phyloP scores from a whole-genome alignment of 1,284 basidiomycete genomes.

The Ganoderma lucidum region DNA sequence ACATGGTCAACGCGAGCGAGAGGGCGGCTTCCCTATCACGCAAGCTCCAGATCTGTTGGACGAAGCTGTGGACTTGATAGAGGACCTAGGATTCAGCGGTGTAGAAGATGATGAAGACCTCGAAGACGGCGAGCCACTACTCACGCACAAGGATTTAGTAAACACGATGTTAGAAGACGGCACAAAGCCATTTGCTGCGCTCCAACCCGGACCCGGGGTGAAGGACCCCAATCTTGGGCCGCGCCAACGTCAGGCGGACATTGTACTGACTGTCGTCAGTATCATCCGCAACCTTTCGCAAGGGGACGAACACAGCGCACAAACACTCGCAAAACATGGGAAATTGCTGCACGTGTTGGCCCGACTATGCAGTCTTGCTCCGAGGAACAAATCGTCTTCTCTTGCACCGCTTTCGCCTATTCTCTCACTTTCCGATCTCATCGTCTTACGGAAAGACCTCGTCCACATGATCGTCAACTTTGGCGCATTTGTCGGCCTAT shows the following conservation, averaged over 20 bases:
- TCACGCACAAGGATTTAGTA: slow-evolving; percentile 72
- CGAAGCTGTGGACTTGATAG: slow-evolving; percentile 88
- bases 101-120: slow-evolving; percentile 48
- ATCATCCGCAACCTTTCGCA: slow-evolving; percentile 89
- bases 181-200: slow-evolving; percentile 62
- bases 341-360: slow-evolving; percentile 74
- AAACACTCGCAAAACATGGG: slow-evolving; percentile 71
- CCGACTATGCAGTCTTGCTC: slow-evolving; percentile 62
- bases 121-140: slow-evolving; percentile 47
- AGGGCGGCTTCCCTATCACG: slow-evolving; percentile 76
- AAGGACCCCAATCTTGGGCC: slow-evolving; percentile 58
- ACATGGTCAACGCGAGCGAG: slow-evolving; percentile 29
- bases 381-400: slow-evolving; percentile 48
- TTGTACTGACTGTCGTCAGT: slow-evolving; percentile 78
- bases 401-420: slow-evolving; percentile 56
- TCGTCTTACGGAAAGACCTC: slow-evolving; percentile 82
- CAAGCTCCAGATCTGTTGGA: slow-evolving; percentile 87
- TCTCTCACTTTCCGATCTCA: slow-evolving; percentile 75
- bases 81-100: slow-evolving; percentile 81
- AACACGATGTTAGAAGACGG: slow-evolving; percentile 65
- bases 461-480: slow-evolving; percentile 79
- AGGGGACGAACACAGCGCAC: slow-evolving; percentile 71
- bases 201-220: slow-evolving; percentile 55
- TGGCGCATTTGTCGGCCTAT: slow-evolving; percentile 59
- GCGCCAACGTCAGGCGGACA: slow-evolving; percentile 69